Percentiles rank a stretch among this genome's conserved stretches.
phyloP scores from a whole-genome alignment of 179 eudicot species.

The Carnegiea gigantea region DNA sequence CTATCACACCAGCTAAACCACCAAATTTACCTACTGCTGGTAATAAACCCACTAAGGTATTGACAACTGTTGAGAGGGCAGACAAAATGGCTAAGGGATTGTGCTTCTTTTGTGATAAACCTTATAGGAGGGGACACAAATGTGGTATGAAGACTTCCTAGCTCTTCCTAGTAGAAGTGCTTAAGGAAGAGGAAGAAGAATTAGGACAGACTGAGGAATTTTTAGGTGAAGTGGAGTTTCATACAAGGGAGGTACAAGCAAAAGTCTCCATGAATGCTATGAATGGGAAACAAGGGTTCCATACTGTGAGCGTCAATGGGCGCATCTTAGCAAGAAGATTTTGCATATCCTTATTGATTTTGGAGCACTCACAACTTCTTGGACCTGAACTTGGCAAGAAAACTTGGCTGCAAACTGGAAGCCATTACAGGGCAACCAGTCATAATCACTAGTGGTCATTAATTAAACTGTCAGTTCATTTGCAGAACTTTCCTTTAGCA shows the following conservation, averaged over 20 bases:
- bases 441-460: neutral
- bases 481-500: neutral
- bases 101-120: neutral
- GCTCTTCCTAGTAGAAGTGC: neutral
- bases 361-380: too few relatives aligned
- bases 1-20: neutral
- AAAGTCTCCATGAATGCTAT: neutral
- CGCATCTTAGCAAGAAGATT: too few relatives aligned
- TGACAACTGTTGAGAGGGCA: neutral
- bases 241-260: neutral
- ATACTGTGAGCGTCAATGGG: too few relatives aligned
- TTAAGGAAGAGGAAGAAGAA: neutral
- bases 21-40: neutral
- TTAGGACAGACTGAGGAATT: too few relatives aligned
- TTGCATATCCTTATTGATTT: too few relatives aligned
- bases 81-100: neutral
- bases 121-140: neutral
- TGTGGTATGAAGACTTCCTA: neutral
- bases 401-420: neutral
- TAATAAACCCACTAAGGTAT: too few relatives aligned
- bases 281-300: too few relatives aligned
- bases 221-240: too few relatives aligned
- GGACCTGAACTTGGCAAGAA: neutral
- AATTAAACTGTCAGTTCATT: neutral
- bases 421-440: neutral